Percentiles rank a stretch among this genome's conserved stretches.
Evolutionary conservation across 768 basidiomycete species (phyloP).

Genomic region (Termitomyces titanicus): DNA sequence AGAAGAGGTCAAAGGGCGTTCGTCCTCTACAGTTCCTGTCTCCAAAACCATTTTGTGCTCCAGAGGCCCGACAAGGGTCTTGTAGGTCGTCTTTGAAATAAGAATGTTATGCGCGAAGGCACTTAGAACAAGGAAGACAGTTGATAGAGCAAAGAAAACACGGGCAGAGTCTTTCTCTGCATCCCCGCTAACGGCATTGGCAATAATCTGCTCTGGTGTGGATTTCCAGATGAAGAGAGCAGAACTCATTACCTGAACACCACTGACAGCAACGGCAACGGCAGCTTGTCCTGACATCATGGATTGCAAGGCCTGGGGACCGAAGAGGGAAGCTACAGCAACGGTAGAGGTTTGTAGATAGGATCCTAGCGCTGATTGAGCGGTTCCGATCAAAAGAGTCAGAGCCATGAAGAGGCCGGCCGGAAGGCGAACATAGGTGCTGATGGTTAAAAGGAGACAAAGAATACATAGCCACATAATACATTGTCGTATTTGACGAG

Average conservation of each 20-base stretch:
- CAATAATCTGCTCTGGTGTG: constrained; percentile 24
- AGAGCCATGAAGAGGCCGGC: constrained; percentile 64
- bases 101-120: constrained; percentile 55
- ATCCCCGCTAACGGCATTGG: constrained; percentile 32
- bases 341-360: constrained; percentile 79
- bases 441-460: constrained; percentile 58
- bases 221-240: constrained; percentile 50
- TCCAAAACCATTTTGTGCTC: constrained; percentile 31
- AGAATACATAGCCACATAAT: constrained; percentile 50
- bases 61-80: constrained; percentile 42
- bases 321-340: constrained; percentile 79
- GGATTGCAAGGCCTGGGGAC: constrained; percentile 67
- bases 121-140: constrained; percentile 59
- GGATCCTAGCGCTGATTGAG: constrained; percentile 60
- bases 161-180: constrained; percentile 69
- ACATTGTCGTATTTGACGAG: constrained; percentile 50
- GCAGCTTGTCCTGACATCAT: constrained; percentile 87
- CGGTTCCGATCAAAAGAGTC: constrained; percentile 59
- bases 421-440: constrained; percentile 57
- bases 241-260: constrained; percentile 70
- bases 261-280: constrained; percentile 77
- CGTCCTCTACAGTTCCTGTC: constrained; percentile 26
- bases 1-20: constrained; percentile 33
- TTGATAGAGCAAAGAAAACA: constrained; percentile 71
- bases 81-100: constrained; percentile 55